These are phyloP conservation scores for Draba incana DNA, from an alignment of 345 rosid genomes.

Conservation along the genomic window DNA sequence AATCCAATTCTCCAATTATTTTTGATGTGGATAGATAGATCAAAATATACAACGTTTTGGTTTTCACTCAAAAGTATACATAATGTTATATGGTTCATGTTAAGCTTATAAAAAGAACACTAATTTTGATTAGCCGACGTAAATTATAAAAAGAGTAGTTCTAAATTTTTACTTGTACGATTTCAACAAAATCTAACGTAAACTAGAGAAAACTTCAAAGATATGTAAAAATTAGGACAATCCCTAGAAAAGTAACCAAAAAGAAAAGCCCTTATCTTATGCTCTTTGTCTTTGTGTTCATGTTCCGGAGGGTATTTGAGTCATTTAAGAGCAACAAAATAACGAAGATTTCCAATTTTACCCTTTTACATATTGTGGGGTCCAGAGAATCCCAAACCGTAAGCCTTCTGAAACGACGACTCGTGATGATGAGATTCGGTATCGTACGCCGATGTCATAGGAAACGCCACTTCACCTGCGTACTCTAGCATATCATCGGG, in stretches of 20 bases:
- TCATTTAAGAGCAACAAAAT: slow-evolving; percentile 27
- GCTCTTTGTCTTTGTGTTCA: slow-evolving; percentile 20
- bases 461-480: slow-evolving; percentile 56
- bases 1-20: slow-evolving; percentile 17
- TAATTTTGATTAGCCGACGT: background rate
- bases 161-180: slow-evolving; percentile 1
- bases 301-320: slow-evolving; percentile 16
- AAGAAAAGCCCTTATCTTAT: slow-evolving; percentile 5
- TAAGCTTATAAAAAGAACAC: background rate
- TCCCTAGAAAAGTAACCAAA: slow-evolving; percentile 19
- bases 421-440: slow-evolving; percentile 40
- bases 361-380: slow-evolving; percentile 36
- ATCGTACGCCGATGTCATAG: slow-evolving; percentile 47
- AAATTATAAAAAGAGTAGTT: background rate
- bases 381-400: slow-evolving; percentile 54
- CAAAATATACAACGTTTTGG: background rate
- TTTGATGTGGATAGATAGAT: background rate
- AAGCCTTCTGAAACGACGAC: slow-evolving; percentile 51
- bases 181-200: slow-evolving; percentile 2
- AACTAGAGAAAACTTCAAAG: background rate
- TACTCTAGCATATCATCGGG: slow-evolving; percentile 52
- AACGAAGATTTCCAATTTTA: slow-evolving; percentile 26
- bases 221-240: background rate
- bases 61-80: background rate
- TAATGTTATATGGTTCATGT: no score